Base-by-base conservation (phyloP, 495 filamentous ascomycete genomes). In the Penicillium ucsense region DNA sequence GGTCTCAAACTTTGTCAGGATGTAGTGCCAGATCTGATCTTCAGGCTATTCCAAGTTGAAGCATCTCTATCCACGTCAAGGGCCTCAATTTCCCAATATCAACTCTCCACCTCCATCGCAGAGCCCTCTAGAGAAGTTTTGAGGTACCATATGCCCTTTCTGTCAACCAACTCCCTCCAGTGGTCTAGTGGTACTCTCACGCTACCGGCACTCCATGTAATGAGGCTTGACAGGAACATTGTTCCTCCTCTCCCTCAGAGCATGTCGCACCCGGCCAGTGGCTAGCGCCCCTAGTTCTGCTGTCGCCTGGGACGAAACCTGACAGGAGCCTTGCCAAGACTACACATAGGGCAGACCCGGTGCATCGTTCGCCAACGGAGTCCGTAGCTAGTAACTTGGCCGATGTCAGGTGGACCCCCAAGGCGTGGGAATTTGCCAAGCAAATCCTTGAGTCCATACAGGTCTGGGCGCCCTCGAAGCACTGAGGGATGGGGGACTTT, bases 331-430 rank as follows among this genome's bases (percentile, higher is more conserved):
- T 33, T 33, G 31, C 41, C n/a, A 44, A 44, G 41, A 44, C 41
- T 44, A 35, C 41, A 44, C 41, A 44, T 44, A 35, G 41, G 41
- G 41, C 31, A 44, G 41, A 44, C 31, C 31, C 11, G 41, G 11
- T 5, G 41, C n/a, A 31, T 4, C 2, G 31, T 6, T 20, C n/a
- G 41, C 30, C 41, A 30, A 28, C 31, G 41, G 31, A 44, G 31
- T 32, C 41, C 31, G 41, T 35, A 35, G 41, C 41, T 44, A 44
- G 41, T 44, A 44, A 12, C 41, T 27, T 34, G 32, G 41, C 41
- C 32, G 31, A 44, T 44, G 31, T 6, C 41, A 44, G n/a, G 31
- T 11, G 32, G 41, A 44, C 41, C 41, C 41, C 10, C 10, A 35
- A 9, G 5, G 31, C 35, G 41, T 44, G 41, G 41, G 41, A 44